Base-by-base conservation (phyloP, 495 filamentous ascomycete genomes). In the Trichoderma asperelloides region DNA sequence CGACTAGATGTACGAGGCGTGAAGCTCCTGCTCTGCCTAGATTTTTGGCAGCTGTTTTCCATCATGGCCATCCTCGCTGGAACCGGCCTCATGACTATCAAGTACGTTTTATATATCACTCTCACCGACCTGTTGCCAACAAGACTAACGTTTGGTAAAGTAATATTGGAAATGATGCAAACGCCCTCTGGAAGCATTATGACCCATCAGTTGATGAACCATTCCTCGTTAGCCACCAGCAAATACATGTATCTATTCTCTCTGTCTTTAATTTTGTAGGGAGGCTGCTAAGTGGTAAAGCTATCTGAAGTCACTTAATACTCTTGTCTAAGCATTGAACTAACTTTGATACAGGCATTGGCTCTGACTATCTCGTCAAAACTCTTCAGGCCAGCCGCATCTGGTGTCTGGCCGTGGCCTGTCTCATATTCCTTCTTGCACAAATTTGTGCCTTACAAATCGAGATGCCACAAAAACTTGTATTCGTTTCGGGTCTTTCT, bases 21-120 rank as follows among this genome's bases (percentile, higher is more conserved):
- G 75, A 85, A 85, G 45, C 83, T 98, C 78, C 81, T 97, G n/a
- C 79, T 78, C 41, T 84, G 82, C 62, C 69, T 88, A 65, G 91
- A 96, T 64, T 98, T 98, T 77, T 98, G 93, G 91, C 87, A 95
- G 70, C 78, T 96, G 47, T 98, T 92, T 74, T 71, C 84, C 64
- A 85, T 96, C 45, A 89, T 98, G 84, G 94, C 89, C 40, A 83
- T 97, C 18, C 79, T 98, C 68, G 92, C 92, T 23, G 95, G 95
- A 51, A 90, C 97, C 73, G 95, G 95, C 13, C 77, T 98, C 72
- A 98, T 98, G 95, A 98, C 96, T 3, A 98, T 98, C 75, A 98
- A 98, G 92, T 96, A 79, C 77, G 91, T 84, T 25, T 8, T 33
- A 5, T 8, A 18, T 23, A 25, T 39, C 15, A 11, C 28, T n/a